These are phyloP conservation scores for Aegilops bicornis DNA, from an alignment of 176 grass and related monocot genomes.

Conservation along the genomic window DNA sequence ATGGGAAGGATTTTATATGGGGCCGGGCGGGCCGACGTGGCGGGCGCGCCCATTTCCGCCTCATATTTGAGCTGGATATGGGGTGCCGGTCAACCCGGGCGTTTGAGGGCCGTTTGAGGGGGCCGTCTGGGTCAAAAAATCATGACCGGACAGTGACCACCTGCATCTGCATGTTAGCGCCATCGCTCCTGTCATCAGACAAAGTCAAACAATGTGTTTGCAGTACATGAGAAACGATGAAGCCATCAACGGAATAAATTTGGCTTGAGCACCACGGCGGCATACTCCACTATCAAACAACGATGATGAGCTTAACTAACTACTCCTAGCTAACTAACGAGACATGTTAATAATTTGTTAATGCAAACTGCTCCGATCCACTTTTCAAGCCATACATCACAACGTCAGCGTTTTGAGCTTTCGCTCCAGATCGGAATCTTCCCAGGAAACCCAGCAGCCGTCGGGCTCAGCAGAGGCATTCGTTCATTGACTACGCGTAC, in stretches of 20 bases:
- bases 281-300: not conserved
- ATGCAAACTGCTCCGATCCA: not conserved
- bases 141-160: no score
- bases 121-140: no score
- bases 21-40: no score
- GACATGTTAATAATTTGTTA: not conserved
- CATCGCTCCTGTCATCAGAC: not conserved
- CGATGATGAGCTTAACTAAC: not conserved
- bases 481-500: not conserved
- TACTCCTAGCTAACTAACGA: not conserved
- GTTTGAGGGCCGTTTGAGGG: no score
- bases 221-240: slow-evolving; percentile 1
- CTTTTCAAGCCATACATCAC: not conserved
- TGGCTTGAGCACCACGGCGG: not conserved
- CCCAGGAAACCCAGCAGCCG: not conserved
- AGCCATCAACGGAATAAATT: not conserved
- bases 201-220: no score
- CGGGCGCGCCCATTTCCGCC: no score
- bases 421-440: slow-evolving; percentile 6
- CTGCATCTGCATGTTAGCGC: not conserved
- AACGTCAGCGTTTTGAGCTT: not conserved
- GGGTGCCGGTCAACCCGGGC: no score
- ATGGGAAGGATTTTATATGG: no score
- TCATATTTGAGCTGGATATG: no score
- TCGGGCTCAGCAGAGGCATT: not conserved